Evolutionary conservation across 2,329 filamentous ascomycete species (phyloP).

Genomic region (Exophiala spinifera): DNA sequence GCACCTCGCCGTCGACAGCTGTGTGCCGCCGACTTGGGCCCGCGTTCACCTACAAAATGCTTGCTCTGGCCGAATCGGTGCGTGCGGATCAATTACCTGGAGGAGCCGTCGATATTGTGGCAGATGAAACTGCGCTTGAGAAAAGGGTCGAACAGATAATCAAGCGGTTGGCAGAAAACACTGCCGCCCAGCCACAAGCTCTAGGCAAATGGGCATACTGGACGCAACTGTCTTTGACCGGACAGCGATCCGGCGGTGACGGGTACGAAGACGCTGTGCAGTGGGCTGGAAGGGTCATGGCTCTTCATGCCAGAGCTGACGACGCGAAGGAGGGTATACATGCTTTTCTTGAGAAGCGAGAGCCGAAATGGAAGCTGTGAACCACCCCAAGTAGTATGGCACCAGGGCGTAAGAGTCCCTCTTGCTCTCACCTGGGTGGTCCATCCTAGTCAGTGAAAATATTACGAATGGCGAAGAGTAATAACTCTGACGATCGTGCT

Average conservation of each 20-base stretch:
- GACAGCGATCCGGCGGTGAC: slow-evolving; percentile 19
- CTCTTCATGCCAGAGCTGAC: slow-evolving; percentile 24
- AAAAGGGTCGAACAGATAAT: slow-evolving; percentile 22
- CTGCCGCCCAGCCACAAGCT: slow-evolving; percentile 25
- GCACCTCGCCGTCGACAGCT: slow-evolving; percentile 27
- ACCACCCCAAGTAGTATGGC: background rate
- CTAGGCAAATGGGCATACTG: slow-evolving; percentile 30
- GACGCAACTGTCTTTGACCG: slow-evolving; percentile 24
- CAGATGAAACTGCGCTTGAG: slow-evolving; percentile 23
- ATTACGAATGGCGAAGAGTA: too few species aligned
- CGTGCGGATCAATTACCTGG: slow-evolving; percentile 25
- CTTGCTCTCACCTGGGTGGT: background rate
- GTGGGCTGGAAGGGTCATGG: slow-evolving; percentile 28
- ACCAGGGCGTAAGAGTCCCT: background rate
- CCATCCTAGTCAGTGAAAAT: too few species aligned
- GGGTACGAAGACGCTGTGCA: slow-evolving; percentile 29
- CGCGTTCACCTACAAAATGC: slow-evolving; percentile 28
- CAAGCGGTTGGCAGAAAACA: slow-evolving; percentile 20
- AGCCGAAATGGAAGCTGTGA: slow-evolving; percentile 25
- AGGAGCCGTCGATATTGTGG: slow-evolving; percentile 24
- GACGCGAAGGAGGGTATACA: slow-evolving; percentile 26
- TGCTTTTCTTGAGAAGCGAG: slow-evolving; percentile 27
- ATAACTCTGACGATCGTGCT: too few species aligned
- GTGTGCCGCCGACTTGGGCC: slow-evolving; percentile 23
- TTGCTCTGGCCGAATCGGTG: slow-evolving; percentile 25